Conservation (phyloP, 805 yeast species). For the Hanseniaspora clermontiae region DNA sequence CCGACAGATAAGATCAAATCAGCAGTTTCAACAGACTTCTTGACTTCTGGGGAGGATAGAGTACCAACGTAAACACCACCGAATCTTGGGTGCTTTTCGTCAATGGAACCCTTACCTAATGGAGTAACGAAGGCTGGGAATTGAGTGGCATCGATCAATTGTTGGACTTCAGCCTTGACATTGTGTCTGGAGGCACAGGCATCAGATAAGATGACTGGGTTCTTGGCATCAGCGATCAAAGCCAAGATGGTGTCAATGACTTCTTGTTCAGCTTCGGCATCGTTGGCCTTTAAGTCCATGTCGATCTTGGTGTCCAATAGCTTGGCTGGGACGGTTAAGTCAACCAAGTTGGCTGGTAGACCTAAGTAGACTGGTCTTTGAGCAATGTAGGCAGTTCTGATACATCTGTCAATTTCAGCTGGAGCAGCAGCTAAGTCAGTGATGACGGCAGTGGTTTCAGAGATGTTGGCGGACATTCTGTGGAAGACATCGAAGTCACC, state of each 20-base stretch:
- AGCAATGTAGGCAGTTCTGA: constrained; percentile 53
- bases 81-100: constrained; percentile 59
- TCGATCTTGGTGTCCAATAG: constrained; percentile 55
- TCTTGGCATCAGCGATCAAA: constrained; percentile 44
- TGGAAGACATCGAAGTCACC: constrained; percentile 70
- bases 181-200: constrained; percentile 77
- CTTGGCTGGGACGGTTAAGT: constrained; percentile 44
- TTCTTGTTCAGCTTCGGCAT: constrained; percentile 49
- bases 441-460: constrained; percentile 52
- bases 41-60: constrained; percentile 60
- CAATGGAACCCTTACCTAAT: constrained; percentile 74
- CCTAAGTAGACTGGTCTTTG: constrained; percentile 79
- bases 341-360: constrained; percentile 70
- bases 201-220: constrained; percentile 69
- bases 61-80: constrained; percentile 82
- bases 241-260: constrained; percentile 41
- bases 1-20: constrained; percentile 72
- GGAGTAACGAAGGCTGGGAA: constrained; percentile 80
- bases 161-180: constrained; percentile 48
- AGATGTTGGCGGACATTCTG: constrained; percentile 63
- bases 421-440: constrained; percentile 57
- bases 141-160: constrained; percentile 52
- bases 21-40: constrained; percentile 56
- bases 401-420: constrained; percentile 57
- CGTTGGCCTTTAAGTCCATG: constrained; percentile 45